Conservation (phyloP, 257 asterid genomes). For the Fraxinus anomala region DNA sequence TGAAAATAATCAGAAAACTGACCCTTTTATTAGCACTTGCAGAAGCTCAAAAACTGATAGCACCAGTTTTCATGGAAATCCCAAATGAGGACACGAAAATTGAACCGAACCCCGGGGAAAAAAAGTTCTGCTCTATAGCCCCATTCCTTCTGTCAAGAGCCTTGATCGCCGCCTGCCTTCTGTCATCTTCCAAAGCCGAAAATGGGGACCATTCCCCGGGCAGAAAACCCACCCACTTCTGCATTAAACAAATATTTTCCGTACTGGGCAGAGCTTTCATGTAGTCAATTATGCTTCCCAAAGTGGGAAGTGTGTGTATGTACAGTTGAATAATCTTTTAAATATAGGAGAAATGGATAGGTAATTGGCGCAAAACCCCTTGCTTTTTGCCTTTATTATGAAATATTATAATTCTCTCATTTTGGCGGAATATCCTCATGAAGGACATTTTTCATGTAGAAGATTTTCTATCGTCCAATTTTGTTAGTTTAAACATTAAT, state of each 20-base stretch:
- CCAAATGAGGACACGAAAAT: constrained; percentile 25
- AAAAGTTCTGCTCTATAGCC: constrained; percentile 35
- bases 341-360: not conserved
- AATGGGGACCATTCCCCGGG: constrained; percentile 53
- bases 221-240: constrained; percentile 32
- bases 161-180: constrained; percentile 44
- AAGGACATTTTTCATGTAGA: no score
- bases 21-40: constrained; percentile 33
- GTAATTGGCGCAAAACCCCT: no score
- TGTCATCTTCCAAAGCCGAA: constrained; percentile 26
- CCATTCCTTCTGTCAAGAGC: constrained; percentile 30
- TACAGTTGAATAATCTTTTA: not conserved
- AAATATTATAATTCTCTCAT: no score
- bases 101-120: constrained; percentile 21
- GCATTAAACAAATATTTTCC: constrained; percentile 23
- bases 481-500: no score
- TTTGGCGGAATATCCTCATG: no score
- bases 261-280: not conserved
- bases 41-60: constrained; percentile 28
- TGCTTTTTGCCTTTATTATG: no score
- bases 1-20: constrained; percentile 21
- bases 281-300: constrained; percentile 16
- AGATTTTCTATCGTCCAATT: no score
- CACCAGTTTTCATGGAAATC: constrained; percentile 20
- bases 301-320: constrained; percentile 23